These are phyloP conservation scores for Leccinum pellstonianum DNA, from an alignment of 768 basidiomycete species.

Conservation along the genomic window DNA sequence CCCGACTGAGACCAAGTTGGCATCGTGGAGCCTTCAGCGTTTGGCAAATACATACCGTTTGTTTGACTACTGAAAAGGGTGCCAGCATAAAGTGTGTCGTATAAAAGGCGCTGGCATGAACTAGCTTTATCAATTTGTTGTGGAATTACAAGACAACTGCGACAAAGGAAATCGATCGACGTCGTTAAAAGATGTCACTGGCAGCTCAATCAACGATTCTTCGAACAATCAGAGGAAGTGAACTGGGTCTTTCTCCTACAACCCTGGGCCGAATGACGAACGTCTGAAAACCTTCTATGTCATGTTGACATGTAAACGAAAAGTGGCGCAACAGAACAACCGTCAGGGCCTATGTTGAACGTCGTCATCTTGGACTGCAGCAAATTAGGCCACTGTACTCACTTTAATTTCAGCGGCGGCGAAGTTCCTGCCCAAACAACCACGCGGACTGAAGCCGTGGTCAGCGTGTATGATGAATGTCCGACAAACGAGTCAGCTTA, in stretches of 20 bases:
- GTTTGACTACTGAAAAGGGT: not conserved
- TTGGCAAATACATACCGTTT: not conserved
- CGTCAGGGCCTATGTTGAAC: slow-evolving; percentile 35
- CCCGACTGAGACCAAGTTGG: not conserved
- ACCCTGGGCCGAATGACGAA: slow-evolving; percentile 64
- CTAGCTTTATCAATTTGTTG: no score
- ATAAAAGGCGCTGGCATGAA: not conserved
- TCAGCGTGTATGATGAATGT: slow-evolving; percentile 9
- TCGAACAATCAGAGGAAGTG: slow-evolving; percentile 52
- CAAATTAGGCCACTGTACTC: slow-evolving; percentile 6
- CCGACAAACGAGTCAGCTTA: slow-evolving; percentile 26
- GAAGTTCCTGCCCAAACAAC: slow-evolving; percentile 60
- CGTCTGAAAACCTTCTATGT: slow-evolving; percentile 64
- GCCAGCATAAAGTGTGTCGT: not conserved
- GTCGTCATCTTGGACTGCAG: slow-evolving; percentile 22
- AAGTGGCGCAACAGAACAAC: slow-evolving; percentile 54
- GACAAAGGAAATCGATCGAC: not conserved
- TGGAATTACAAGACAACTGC: not conserved
- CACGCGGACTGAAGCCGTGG: slow-evolving; percentile 45
- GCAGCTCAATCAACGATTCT: slow-evolving; percentile 22
- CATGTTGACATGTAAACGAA: slow-evolving; percentile 46
- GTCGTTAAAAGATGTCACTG: not conserved
- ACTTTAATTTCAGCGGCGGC: slow-evolving; percentile 63
- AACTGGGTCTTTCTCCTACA: slow-evolving; percentile 50
- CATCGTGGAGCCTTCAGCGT: not conserved